Base-by-base conservation (phyloP, 768 basidiomycete species). In the Lactifluus piperatus region DNA sequence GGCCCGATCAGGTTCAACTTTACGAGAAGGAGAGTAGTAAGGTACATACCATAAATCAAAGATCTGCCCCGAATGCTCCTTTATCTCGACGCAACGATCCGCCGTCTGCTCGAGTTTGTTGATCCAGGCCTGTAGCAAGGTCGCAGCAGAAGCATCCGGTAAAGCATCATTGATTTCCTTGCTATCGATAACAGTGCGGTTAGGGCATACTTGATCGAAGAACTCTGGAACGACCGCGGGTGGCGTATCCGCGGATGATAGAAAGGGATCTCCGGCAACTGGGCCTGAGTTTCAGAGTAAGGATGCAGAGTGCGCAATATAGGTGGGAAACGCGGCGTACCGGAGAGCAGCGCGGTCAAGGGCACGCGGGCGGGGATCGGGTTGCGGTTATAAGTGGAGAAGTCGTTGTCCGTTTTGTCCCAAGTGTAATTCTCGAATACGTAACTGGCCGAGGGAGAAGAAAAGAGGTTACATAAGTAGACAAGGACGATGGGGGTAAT, bases 361-460 rank as follows among this genome's bases (percentile, higher is more conserved):
- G 84, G 84, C 39, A 83, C 77, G 0, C 75, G 76, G 0, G 80
- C 74, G 30, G 82, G 80, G 57, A 81, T 80, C 4, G 70, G 61
- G 43, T 75, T 77, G n/a, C 77, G 79, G 53, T 80, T 77, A 66
- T 65, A 84, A 1, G 71, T 69, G 1, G 75, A 71, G 50, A 57
- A 51, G 8, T 77, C 75, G 9, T 71, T 68, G 0, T 71, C 71
- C 11, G 75, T 71, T 3, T 68, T 69, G 2, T 74, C 68, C 83
- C 82, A 84, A 0, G 80, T 80, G 62, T 80, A 83, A 52, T 84
- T 79, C 54, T 82, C 74, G 63, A 81, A 82, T 9, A 83, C 83
- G 36, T 71, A 73, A 5, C 77, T 76, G 43, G 13, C 27, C 10
- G 44, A 32, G n/a, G n/a, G n/a, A 41, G 20, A 29, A 20, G 43